Percentiles rank a stretch among this genome's conserved stretches.
Evolutionary conservation across 202 grass and related monocot species (phyloP).

Genomic region (Schoenoplectus triqueter): DNA sequence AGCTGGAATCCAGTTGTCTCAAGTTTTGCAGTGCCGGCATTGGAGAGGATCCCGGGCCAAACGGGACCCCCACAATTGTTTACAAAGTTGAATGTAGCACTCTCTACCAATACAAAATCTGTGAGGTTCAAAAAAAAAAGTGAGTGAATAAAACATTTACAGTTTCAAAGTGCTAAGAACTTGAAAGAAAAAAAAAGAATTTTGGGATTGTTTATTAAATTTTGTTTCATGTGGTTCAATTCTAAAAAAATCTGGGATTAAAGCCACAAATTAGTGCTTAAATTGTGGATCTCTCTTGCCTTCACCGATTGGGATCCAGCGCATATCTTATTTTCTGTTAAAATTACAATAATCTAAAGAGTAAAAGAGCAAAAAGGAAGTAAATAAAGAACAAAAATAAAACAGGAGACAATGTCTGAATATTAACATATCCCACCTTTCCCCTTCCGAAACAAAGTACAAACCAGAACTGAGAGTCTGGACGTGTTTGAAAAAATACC

Average conservation of each 20-base stretch:
- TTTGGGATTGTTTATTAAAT: no score
- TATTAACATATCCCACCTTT: not conserved
- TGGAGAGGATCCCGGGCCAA: conserved; percentile 91
- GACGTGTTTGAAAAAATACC: conserved; percentile 16
- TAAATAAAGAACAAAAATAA: not conserved
- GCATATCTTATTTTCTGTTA: not conserved
- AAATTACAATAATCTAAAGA: not conserved
- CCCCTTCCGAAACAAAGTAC: conserved; percentile 7
- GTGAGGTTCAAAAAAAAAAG: not conserved
- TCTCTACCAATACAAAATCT: conserved; percentile 34
- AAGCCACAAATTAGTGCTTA: conserved; percentile 1
- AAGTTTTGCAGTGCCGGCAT: conserved; percentile 62
- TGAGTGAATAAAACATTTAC: not conserved
- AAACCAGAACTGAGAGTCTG: conserved; percentile 17
- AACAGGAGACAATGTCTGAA: conserved; percentile 8
- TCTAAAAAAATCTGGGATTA: not conserved
- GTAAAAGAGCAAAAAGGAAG: not conserved
- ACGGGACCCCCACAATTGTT: conserved; percentile 74
- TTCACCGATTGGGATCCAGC: not conserved
- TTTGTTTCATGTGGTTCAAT: not conserved
- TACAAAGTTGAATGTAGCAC: conserved; percentile 74
- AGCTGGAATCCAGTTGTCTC: conserved; percentile 84
- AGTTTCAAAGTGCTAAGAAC: not conserved
- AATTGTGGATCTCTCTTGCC: conserved; percentile 24
- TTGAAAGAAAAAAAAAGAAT: not conserved